Percentiles rank a stretch among this genome's conserved stretches.
Conservation (phyloP, 106 monocot genomes). For the Phalaenopsis aphrodite region DNA sequence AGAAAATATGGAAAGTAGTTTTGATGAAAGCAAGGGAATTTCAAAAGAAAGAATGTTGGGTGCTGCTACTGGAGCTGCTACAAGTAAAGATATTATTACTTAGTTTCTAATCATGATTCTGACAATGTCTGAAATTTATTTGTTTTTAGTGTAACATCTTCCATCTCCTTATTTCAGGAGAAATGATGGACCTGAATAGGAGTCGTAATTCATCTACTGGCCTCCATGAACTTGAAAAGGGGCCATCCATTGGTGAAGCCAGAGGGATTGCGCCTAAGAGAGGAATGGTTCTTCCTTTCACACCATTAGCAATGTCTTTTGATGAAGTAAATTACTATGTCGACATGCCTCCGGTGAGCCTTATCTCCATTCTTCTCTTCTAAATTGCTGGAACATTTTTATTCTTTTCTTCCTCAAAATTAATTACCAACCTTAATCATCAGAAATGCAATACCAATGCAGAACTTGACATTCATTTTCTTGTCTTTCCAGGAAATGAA, state of each 20-base stretch:
- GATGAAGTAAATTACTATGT: constrained; percentile 87
- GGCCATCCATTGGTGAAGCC: constrained; percentile 14
- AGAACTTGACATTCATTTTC: neutral
- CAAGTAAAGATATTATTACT: constrained; percentile 15
- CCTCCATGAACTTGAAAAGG: constrained; percentile 10
- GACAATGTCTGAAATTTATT: neutral
- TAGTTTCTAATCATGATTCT: neutral
- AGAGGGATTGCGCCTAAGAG: constrained; percentile 35
- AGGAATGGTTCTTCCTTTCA: constrained; percentile 96
- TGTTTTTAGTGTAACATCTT: neutral
- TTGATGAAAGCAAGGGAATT: constrained; percentile 2
- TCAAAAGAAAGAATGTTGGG: neutral
- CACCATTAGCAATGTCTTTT: constrained; percentile 81
- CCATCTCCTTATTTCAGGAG: constrained; percentile 22
- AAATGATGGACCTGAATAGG: constrained; percentile 28
- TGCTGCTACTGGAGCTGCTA: constrained; percentile 9
- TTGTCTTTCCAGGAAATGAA: constrained; percentile 51
- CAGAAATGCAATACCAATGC: neutral
- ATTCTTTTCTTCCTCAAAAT: neutral
- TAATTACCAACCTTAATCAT: neutral
- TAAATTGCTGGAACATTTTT: neutral
- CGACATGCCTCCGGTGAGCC: constrained; percentile 82
- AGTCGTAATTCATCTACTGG: constrained; percentile 15
- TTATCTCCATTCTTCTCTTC: neutral
- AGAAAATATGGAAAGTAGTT: constrained; percentile 18